A percentile compares a stretch with the other conserved stretches of the same genome.
Evolutionary conservation across 345 rosid species (phyloP).

Genomic region (Clausena lansium): DNA sequence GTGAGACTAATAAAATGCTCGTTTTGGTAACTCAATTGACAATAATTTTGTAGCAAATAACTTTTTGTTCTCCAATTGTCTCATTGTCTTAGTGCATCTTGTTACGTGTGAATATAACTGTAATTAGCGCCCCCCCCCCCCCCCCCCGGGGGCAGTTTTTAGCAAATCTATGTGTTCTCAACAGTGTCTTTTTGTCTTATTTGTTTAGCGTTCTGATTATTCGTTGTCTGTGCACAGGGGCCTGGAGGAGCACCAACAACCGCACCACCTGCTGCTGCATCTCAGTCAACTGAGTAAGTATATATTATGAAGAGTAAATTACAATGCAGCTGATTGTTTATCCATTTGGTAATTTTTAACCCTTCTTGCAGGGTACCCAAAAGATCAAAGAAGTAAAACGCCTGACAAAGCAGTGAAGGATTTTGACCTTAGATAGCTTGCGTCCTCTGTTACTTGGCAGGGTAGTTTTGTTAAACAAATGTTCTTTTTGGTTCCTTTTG

Average conservation of each 20-base stretch:
- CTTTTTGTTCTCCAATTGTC: background rate
- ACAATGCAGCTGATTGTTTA: background rate
- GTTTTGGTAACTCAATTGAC: background rate
- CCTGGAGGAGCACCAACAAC: conserved; percentile 47
- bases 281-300: conserved; percentile 40
- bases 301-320: background rate
- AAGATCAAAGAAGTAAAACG: conserved; percentile 53
- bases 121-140: too few species aligned
- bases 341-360: background rate
- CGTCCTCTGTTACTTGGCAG: conserved; percentile 16
- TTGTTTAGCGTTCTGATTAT: background rate
- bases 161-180: too few species aligned
- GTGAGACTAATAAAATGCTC: background rate
- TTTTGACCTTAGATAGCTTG: conserved; percentile 13
- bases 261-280: conserved; percentile 36
- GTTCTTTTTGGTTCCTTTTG: conserved; percentile 17
- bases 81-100: background rate
- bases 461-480: conserved; percentile 22
- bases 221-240: conserved; percentile 33
- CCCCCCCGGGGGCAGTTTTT: background rate
- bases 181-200: background rate
- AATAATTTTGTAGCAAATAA: background rate
- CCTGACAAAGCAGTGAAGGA: background rate
- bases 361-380: conserved; percentile 41
- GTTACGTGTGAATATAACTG: background rate